Base-by-base conservation (phyloP, 192 early-diverging fungal genomes). In the Backusella psychrophila region DNA sequence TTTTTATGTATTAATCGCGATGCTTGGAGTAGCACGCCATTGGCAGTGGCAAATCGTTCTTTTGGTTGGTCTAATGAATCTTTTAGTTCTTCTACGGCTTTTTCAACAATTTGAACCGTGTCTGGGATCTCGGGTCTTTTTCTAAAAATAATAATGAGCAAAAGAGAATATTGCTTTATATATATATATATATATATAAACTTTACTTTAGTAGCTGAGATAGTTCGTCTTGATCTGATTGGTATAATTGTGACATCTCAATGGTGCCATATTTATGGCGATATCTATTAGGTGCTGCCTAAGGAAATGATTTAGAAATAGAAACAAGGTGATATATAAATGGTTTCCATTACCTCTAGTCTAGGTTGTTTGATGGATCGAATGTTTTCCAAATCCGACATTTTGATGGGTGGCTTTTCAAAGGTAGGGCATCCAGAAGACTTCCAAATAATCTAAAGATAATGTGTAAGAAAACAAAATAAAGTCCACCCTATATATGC, bases 381-480 rank as follows among this genome's bases (percentile, higher is more conserved):
- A 6, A 72, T 15, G 5, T 76, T 77, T 4, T 87, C 76, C 12
- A 88, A 74, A 31, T 81, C 83, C 3, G 79, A 77, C 1, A 88
- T 74, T 4, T 85, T 71, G 66, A 88, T 66, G 11, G 85, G 71
- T 14, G 79, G 69, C 26, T 76, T 79, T 74, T 96, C 94, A 81
- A 95, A 95, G 7, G 89, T 75, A 49, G 85, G 85, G 81, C 96
- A 97, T 9, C 86, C 89, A 66, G 89, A 90, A 53, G 89, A 84
- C 74, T 97, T 97, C 95, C 95, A 96, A 76, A 87, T 85, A 21
- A 90, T 86, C 90, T 91, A 74, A 53, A 7, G 52, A 69, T 19
- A 71, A 19, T 19, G 23, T 21, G 11, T 1, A 49, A n/a, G 42
- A 41, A 3, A 67, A 29, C 29, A 29, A 42, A 39, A 26, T 0